These are phyloP conservation scores for Ceratocystis eucalypticola DNA, from an alignment of 2,329 filamentous ascomycete genomes.

Conservation along the genomic window DNA sequence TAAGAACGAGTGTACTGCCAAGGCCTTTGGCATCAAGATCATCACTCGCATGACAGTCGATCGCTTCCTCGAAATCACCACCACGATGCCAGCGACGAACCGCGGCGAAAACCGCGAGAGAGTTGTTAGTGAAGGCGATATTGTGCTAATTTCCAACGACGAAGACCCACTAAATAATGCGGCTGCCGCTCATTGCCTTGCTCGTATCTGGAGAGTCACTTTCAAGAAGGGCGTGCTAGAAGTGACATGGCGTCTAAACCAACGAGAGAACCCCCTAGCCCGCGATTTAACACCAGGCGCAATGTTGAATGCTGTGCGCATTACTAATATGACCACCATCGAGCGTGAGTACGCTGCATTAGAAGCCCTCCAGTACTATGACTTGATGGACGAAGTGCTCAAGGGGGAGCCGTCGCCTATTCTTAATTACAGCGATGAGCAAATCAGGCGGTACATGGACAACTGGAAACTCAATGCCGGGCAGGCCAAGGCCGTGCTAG, in stretches of 20 bases:
- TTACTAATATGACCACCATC: conserved; percentile 86
- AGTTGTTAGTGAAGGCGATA: conserved; percentile 68
- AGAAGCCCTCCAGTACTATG: conserved; percentile 85
- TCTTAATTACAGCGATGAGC: conserved; percentile 63
- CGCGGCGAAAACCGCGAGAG: conserved; percentile 36
- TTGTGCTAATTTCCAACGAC: conserved; percentile 69
- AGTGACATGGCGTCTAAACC: conserved; percentile 71
- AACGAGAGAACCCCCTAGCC: conserved; percentile 47
- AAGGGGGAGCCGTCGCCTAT: conserved; percentile 82
- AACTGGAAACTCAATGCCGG: conserved; percentile 79
- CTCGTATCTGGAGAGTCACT: conserved; percentile 65
- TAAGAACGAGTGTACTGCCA: conserved; percentile 71
- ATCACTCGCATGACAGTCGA: conserved; percentile 82
- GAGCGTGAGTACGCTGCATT: conserved; percentile 91
- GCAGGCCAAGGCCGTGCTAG: conserved; percentile 82
- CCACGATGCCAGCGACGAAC: conserved; percentile 50
- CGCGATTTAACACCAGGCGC: conserved; percentile 53
- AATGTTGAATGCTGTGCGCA: conserved; percentile 61
- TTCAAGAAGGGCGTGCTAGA: conserved; percentile 73
- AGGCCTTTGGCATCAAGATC: conserved; percentile 76
- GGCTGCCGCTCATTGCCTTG: conserved; percentile 65
- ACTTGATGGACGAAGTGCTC: conserved; percentile 84
- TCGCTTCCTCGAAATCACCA: conserved; percentile 82
- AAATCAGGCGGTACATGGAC: conserved; percentile 52
- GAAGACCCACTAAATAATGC: conserved; percentile 54